These are phyloP conservation scores for Capsella rubella DNA, from an alignment of 441 rosid genomes.

Conservation along the genomic window DNA sequence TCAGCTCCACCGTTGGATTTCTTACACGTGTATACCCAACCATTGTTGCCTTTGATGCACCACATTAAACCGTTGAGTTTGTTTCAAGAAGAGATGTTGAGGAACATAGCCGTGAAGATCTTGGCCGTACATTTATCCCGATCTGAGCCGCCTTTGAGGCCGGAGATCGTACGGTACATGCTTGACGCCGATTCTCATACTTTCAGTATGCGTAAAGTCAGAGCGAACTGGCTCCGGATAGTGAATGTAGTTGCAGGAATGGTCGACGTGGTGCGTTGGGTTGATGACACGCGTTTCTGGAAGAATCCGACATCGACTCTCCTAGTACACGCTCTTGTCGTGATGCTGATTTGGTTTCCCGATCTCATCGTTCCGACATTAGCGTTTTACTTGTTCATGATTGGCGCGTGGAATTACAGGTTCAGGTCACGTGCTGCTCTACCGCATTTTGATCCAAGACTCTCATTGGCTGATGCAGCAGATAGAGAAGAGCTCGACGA, in stretches of 20 bases:
- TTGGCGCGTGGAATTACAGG: conserved; percentile 67
- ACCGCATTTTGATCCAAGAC: conserved; percentile 61
- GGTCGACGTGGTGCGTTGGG: conserved; percentile 57
- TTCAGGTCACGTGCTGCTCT: conserved; percentile 49
- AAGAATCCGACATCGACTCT: conserved; percentile 62
- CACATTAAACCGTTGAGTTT: conserved; percentile 59
- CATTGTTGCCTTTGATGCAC: conserved; percentile 66
- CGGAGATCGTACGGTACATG: conserved; percentile 64
- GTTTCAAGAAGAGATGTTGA: conserved; percentile 55
- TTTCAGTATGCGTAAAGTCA: conserved; percentile 67
- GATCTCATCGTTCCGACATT: conserved; percentile 63
- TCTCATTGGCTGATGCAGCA: conserved; percentile 54
- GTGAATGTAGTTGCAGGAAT: conserved; percentile 57
- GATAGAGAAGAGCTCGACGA: conserved; percentile 70
- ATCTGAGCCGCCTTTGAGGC: conserved; percentile 64
- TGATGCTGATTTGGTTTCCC: conserved; percentile 69
- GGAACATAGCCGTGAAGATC: conserved; percentile 53
- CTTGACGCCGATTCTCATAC: conserved; percentile 61
- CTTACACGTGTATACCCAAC: conserved; percentile 66
- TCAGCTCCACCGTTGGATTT: conserved; percentile 58
- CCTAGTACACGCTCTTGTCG: conserved; percentile 61
- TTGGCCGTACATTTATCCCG: conserved; percentile 57
- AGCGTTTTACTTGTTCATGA: conserved; percentile 60
- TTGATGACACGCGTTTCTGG: conserved; percentile 68
- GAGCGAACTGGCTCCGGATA: conserved; percentile 66